These are phyloP conservation scores for Alternaria gansuensis DNA, from an alignment of 2,329 filamentous ascomycete species.

Conservation along the genomic window DNA sequence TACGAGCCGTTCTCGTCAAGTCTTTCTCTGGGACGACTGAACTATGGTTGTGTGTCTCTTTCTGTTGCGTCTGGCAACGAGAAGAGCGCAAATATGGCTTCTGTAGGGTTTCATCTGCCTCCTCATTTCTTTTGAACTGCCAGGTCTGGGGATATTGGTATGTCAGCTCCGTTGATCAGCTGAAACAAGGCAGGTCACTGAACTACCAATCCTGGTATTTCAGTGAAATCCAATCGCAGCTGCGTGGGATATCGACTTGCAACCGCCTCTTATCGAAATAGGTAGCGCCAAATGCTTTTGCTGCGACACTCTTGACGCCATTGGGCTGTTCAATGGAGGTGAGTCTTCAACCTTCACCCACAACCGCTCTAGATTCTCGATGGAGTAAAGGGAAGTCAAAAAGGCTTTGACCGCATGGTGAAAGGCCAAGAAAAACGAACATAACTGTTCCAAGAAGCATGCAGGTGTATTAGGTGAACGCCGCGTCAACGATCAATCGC, in stretches of 20 bases:
- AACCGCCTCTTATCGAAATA: slow-evolving; percentile 40
- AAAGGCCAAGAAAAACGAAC: not conserved
- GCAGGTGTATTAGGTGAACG: not conserved
- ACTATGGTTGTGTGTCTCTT: slow-evolving; percentile 57
- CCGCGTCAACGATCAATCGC: too few relatives aligned
- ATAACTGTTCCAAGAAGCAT: not conserved
- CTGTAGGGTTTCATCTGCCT: slow-evolving; percentile 57
- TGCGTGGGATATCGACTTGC: slow-evolving; percentile 54
- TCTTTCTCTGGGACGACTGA: slow-evolving; percentile 62
- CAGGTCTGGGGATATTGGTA: slow-evolving; percentile 56
- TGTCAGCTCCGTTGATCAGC: not conserved
- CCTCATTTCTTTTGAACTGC: slow-evolving; percentile 55
- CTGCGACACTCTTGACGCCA: slow-evolving; percentile 52
- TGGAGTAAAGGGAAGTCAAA: not conserved
- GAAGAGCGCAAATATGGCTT: slow-evolving; percentile 51
- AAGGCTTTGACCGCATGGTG: not conserved
- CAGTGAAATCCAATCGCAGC: slow-evolving; percentile 58
- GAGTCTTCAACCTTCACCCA: slow-evolving; percentile 15
- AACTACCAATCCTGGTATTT: slow-evolving; percentile 47
- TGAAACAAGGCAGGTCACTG: not conserved
- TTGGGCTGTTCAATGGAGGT: slow-evolving; percentile 60
- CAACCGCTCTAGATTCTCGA: not conserved
- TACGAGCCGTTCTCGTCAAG: slow-evolving; percentile 58
- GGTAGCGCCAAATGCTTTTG: slow-evolving; percentile 57
- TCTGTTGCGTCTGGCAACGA: slow-evolving; percentile 55